phyloP scores from a whole-genome alignment of 306 rosid genomes.

The Pterocarpus santalinus region DNA sequence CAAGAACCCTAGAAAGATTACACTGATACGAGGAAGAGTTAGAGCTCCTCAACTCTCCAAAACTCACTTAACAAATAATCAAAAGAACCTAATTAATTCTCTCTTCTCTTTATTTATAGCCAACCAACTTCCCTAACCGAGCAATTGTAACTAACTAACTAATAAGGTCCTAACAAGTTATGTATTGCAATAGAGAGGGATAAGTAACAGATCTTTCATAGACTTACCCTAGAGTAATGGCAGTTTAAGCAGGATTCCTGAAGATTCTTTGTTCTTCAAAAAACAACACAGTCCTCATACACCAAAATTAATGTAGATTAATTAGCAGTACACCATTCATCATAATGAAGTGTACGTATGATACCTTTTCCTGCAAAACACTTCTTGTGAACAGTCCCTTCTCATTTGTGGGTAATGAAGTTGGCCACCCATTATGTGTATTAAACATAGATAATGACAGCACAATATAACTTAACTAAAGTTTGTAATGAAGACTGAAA shows the following conservation, averaged over 20 bases:
- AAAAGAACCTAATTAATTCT: too few species aligned
- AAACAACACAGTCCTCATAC: conserved; percentile 33
- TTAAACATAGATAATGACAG: conserved; percentile 35
- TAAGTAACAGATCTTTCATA: conserved; percentile 3
- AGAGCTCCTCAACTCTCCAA: too few species aligned
- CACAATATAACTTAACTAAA: neutral
- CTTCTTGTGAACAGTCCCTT: conserved; percentile 73
- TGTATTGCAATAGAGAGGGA: neutral
- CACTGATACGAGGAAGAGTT: too few species aligned
- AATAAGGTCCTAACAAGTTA: too few species aligned
- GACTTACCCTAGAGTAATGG: neutral
- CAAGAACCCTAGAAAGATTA: too few species aligned
- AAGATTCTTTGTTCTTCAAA: conserved; percentile 16
- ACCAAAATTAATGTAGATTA: conserved; percentile 34
- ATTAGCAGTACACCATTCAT: conserved; percentile 36
- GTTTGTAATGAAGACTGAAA: neutral
- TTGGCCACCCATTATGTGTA: conserved; percentile 92
- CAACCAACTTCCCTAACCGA: too few species aligned
- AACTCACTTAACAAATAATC: too few species aligned
- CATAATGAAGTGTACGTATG: conserved; percentile 12
- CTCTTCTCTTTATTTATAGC: too few species aligned
- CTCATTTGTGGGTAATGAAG: conserved; percentile 90
- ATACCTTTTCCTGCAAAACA: conserved; percentile 84
- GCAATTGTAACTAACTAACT: too few species aligned
- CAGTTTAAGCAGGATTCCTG: conserved; percentile 8